Percentiles rank a stretch among this genome's conserved stretches.
Evolutionary conservation across 495 filamentous ascomycete species (phyloP).

Genomic region (Acidiella bohemica): DNA sequence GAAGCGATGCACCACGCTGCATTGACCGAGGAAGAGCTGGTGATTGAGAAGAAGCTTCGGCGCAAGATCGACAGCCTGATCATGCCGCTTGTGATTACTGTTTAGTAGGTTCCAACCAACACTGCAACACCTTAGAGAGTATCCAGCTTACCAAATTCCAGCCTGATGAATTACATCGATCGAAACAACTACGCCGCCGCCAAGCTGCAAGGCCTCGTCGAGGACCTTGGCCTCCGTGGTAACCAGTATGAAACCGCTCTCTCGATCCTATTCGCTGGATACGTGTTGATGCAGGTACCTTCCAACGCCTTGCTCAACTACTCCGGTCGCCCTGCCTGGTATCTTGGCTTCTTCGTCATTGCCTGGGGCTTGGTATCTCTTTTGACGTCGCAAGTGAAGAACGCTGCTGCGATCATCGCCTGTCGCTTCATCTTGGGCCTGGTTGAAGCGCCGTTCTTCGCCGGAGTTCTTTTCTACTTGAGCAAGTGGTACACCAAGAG

Average conservation of each 20-base stretch:
- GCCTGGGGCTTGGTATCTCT: slow-evolving; percentile 41
- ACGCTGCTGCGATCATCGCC: slow-evolving; percentile 40
- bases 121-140: too few species aligned
- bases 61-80: slow-evolving; percentile 39
- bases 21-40: slow-evolving; percentile 35
- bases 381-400: slow-evolving; percentile 39
- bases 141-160: background rate
- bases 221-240: slow-evolving; percentile 31
- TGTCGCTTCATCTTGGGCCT: slow-evolving; percentile 36
- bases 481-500: slow-evolving; percentile 48
- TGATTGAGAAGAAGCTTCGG: slow-evolving; percentile 36
- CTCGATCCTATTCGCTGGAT: slow-evolving; percentile 41
- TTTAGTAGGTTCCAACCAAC: background rate
- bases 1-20: slow-evolving; percentile 31
- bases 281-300: slow-evolving; percentile 36
- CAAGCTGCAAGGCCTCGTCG: slow-evolving; percentile 17
- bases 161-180: slow-evolving; percentile 43
- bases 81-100: slow-evolving; percentile 42
- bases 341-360: slow-evolving; percentile 34
- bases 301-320: slow-evolving; percentile 50
- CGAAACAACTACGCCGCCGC: slow-evolving; percentile 43
- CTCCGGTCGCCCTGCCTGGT: slow-evolving; percentile 31
- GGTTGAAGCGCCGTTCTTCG: slow-evolving; percentile 33
- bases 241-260: slow-evolving; percentile 37
- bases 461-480: slow-evolving; percentile 40